phyloP scores from a whole-genome alignment of 2,329 filamentous ascomycete genomes.

The Nothopassalora personata region DNA sequence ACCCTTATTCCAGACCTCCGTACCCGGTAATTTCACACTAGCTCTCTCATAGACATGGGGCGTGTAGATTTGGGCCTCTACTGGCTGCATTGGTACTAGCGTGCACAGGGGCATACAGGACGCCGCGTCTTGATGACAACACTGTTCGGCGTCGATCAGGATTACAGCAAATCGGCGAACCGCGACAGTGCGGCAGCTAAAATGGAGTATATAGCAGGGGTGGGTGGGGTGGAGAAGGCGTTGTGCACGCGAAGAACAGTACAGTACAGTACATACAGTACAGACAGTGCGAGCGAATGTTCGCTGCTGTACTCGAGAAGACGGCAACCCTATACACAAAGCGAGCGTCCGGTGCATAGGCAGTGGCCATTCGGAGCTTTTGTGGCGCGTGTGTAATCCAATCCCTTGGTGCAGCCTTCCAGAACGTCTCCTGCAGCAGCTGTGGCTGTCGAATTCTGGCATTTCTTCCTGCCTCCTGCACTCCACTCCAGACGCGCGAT shows the following conservation, averaged over 20 bases:
- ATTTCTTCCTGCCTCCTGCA: not conserved
- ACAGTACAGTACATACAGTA: no score
- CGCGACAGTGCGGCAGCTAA: no score
- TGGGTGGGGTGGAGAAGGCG: not conserved
- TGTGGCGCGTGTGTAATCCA: not conserved
- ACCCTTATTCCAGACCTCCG: no score
- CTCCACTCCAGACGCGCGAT: not conserved
- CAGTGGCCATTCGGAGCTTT: not conserved
- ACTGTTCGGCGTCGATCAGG: no score
- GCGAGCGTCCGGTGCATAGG: not conserved
- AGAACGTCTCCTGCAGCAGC: not conserved
- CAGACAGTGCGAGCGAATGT: not conserved
- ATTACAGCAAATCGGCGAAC: no score
- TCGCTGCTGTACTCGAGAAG: not conserved
- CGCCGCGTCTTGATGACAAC: no score
- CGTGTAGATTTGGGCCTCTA: not conserved
- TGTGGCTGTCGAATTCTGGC: not conserved
- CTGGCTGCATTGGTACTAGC: not conserved
- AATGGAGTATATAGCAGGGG: no score
- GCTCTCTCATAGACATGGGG: not conserved
- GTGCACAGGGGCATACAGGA: not conserved
- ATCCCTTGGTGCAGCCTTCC: slow-evolving; percentile 1
- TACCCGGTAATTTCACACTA: no score
- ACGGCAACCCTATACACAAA: not conserved
- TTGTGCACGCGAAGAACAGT: not conserved